Conservation (phyloP, 2,329 filamentous ascomycete genomes). For the Lasiodiplodia theobromae region DNA sequence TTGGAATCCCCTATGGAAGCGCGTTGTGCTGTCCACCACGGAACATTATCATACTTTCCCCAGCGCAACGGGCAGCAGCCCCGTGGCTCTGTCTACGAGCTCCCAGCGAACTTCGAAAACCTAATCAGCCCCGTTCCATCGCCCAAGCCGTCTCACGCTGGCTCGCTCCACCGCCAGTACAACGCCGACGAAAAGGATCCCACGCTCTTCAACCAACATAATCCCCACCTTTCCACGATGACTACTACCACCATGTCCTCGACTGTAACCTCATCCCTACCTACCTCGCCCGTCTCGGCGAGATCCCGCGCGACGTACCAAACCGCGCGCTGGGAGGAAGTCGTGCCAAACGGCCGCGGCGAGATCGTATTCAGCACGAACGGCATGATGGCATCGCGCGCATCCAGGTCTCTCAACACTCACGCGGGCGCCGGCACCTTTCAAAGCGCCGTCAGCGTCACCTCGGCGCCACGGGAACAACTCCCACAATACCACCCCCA, state of each 20-base stretch:
- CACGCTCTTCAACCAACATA: not conserved
- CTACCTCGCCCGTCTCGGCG: not conserved
- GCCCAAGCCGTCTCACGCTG: not conserved
- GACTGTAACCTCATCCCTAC: not conserved
- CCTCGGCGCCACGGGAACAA: not conserved
- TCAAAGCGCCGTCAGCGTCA: not conserved
- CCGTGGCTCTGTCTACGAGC: constrained; percentile 17
- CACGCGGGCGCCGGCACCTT: not conserved
- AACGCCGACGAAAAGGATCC: constrained; percentile 17
- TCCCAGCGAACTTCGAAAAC: constrained; percentile 4
- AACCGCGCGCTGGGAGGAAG: constrained; percentile 26
- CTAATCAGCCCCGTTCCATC: not conserved
- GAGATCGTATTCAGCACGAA: constrained; percentile 9
- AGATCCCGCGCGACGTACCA: not conserved
- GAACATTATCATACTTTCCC: not conserved
- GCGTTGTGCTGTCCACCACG: not conserved
- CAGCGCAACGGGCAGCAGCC: not conserved
- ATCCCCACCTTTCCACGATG: not conserved
- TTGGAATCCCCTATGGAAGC: constrained; percentile 7
- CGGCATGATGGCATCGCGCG: not conserved
- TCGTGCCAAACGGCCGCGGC: constrained; percentile 20
- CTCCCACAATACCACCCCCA: not conserved
- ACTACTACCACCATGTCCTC: not conserved
- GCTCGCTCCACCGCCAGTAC: not conserved
- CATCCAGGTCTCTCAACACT: not conserved